Percentiles rank a stretch among this genome's conserved stretches.
Evolutionary conservation across 306 rosid genomes (phyloP).

Genomic region (Inga oerstediana): DNA sequence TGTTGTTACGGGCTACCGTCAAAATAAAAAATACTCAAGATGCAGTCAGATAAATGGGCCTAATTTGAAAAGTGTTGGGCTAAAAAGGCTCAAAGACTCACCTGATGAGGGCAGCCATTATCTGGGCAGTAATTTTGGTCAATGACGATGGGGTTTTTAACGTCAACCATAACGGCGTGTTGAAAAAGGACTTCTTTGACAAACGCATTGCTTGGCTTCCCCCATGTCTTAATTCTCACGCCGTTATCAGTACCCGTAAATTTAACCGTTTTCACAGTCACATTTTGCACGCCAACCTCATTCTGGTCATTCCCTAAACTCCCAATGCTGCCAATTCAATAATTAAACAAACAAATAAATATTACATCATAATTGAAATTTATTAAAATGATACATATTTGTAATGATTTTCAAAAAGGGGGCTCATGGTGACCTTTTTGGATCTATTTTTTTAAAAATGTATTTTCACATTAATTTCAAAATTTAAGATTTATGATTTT

Average conservation of each 20-base stretch:
- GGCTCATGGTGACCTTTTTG: background rate
- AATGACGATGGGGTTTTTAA: constrained; percentile 60
- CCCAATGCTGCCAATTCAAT: constrained; percentile 57
- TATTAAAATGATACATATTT: background rate
- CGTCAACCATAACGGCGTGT: constrained; percentile 53
- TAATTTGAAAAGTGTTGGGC: background rate
- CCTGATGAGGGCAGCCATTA: constrained; percentile 55
- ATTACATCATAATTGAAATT: background rate
- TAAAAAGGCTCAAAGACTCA: background rate
- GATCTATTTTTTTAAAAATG: no score
- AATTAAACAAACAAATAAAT: background rate
- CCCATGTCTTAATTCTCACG: constrained; percentile 72
- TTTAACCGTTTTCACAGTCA: constrained; percentile 56
- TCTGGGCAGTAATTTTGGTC: constrained; percentile 71
- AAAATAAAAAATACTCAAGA: no score
- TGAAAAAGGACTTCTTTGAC: constrained; percentile 47
- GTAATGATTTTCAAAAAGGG: background rate
- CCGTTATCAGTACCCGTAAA: constrained; percentile 58
- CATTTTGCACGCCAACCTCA: constrained; percentile 67
- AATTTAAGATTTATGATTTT: no score
- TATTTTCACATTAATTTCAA: no score
- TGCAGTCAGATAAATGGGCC: background rate
- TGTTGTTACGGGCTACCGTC: no score
- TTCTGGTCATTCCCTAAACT: constrained; percentile 52
- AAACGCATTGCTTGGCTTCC: constrained; percentile 53